Evolutionary conservation across 352 stramenopile species (phyloP).

Genomic region (Phytophthora sojae): DNA sequence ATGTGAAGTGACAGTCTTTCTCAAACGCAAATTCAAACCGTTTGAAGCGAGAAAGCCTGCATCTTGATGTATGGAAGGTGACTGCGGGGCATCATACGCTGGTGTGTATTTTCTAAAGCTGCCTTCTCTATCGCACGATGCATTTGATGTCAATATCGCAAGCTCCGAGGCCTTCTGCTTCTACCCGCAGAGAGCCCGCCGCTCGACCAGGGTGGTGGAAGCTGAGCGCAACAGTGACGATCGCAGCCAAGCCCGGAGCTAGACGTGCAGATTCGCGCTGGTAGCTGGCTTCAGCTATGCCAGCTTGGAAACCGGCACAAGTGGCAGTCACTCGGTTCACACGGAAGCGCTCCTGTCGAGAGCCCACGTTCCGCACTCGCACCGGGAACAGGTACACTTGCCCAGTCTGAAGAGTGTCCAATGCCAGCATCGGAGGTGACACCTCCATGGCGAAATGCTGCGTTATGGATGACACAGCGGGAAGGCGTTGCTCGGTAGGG

Average conservation of each 20-base stretch:
- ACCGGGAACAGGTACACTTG: constrained; percentile 79
- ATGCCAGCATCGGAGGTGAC: constrained; percentile 47
- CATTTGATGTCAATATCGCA: constrained; percentile 64
- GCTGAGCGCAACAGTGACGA: constrained; percentile 68
- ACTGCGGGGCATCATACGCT: neutral
- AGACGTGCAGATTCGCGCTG: constrained; percentile 67
- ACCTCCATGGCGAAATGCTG: constrained; percentile 69
- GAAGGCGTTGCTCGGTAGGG: constrained; percentile 39
- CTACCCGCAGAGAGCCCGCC: constrained; percentile 49
- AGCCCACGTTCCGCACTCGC: constrained; percentile 72
- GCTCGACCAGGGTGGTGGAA: constrained; percentile 65
- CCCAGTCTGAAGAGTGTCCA: constrained; percentile 45
- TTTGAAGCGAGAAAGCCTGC: neutral
- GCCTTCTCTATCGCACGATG: constrained; percentile 41
- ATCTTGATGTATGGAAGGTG: constrained; percentile 6
- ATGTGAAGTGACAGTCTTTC: neutral
- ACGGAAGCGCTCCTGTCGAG: constrained; percentile 72
- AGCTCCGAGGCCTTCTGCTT: constrained; percentile 58
- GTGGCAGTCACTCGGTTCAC: constrained; percentile 56
- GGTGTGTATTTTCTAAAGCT: neutral
- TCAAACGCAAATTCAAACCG: neutral
- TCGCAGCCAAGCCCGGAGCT: constrained; percentile 61
- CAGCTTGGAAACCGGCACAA: constrained; percentile 46
- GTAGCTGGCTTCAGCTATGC: constrained; percentile 61
- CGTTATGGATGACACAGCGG: constrained; percentile 6